Base-by-base conservation (phyloP, 306 rosid species). In the Prunus fruticosa region DNA sequence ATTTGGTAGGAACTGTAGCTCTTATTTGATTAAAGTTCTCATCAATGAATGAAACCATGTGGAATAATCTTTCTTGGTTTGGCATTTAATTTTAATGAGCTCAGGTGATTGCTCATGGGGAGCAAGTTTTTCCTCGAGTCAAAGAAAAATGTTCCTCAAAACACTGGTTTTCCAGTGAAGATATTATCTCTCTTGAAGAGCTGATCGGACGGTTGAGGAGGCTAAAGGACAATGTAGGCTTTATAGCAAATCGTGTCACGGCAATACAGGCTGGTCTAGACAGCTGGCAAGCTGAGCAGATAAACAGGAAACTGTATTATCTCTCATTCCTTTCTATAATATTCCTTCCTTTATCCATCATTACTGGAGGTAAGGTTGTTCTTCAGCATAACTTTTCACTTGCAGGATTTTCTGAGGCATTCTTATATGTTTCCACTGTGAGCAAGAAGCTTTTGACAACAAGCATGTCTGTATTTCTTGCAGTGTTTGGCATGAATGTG, bases 401-500 rank as follows among this genome's bases (percentile, higher is more conserved):
- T 52, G 25, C 23, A 18, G 46, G 65, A 75, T 65, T 83, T 22
- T 71, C 25, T 23, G 19, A 6, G 43, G 28, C 54, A 69, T 49
- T 56, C 23, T 12, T 25, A 11, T 58, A 3, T 34, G 1, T 22
- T 80, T 51, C 27, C 71, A 14, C 6, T 58, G n/a, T 53, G 14
- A 75, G 27, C 16, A 18, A 22, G 20, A 43, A 63, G 56, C 47
- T 8, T 51, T 43, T 79, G 22, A 64, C 64, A 52, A 14, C 19
- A 23, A 27, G 27, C 32, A 65, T 38, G 15, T 73, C 69, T 71
- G 76, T 71, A 19, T 60, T 53, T 74, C 70, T 71, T 65, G 78
- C 96, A 95, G 97, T 92, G 47, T 95, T 95, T 74, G 97, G 98
- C 81, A 95, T 95, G 98, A 95, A 92, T 76, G 98, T 95, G 11